Evolutionary conservation across 768 basidiomycete species (phyloP).

Genomic region (Naganishia kalamii): DNA sequence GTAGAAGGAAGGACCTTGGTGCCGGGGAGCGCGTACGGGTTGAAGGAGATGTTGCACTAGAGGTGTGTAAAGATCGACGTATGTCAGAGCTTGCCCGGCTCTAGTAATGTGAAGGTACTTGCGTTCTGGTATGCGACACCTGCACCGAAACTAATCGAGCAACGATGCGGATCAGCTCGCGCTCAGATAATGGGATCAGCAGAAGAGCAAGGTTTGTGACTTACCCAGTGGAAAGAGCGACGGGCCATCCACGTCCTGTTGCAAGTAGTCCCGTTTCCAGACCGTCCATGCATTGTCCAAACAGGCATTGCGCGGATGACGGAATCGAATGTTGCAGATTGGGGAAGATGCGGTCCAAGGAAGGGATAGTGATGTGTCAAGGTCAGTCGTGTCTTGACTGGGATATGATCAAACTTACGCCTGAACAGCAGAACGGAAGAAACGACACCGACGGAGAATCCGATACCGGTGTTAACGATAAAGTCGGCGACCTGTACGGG

Average conservation of each 20-base stretch:
- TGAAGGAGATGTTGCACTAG: slow-evolving; percentile 48
- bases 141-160: slow-evolving; percentile 39
- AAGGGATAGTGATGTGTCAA: not conserved
- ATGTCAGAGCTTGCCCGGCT: not conserved
- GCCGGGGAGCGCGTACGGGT: slow-evolving; percentile 48
- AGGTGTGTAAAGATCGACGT: not conserved
- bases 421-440: slow-evolving; percentile 46
- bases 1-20: slow-evolving; percentile 39
- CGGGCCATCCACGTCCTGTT: slow-evolving; percentile 47
- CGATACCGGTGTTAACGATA: slow-evolving; percentile 46
- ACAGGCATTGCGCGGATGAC: not conserved
- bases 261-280: not conserved
- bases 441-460: slow-evolving; percentile 49
- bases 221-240: slow-evolving; percentile 46
- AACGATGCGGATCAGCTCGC: not conserved
- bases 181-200: not conserved
- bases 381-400: too few relatives aligned
- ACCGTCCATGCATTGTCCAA: not conserved
- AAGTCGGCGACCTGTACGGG: slow-evolving; percentile 31
- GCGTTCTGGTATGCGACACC: slow-evolving; percentile 47
- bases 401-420: slow-evolving; percentile 34
- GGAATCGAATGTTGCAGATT: not conserved
- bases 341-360: not conserved
- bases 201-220: slow-evolving; percentile 8
- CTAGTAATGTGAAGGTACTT: slow-evolving; percentile 16